These are phyloP conservation scores for Yamadazyma diospyri DNA, from an alignment of 1,139 yeast genomes.

Conservation along the genomic window DNA sequence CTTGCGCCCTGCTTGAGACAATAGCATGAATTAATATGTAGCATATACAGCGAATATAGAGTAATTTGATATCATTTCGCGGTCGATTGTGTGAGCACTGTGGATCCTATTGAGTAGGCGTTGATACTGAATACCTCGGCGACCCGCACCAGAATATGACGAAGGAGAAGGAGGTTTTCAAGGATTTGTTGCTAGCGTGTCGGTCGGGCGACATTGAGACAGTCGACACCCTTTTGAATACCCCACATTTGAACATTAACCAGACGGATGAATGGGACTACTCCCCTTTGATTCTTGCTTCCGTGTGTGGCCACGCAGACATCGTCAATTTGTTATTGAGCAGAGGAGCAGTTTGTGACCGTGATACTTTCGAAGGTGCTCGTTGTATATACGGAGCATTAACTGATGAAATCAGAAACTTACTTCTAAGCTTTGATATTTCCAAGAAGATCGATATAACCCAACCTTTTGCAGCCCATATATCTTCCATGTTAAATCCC, in stretches of 20 bases:
- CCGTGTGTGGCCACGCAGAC: conserved; percentile 68
- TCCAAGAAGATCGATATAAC: conserved; percentile 63
- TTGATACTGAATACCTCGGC: too few species aligned
- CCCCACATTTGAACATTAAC: conserved; percentile 57
- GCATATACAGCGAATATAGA: too few species aligned
- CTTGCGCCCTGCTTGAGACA: neutral
- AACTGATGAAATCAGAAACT: conserved; percentile 58
- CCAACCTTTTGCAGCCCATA: conserved; percentile 75
- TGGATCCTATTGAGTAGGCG: too few species aligned
- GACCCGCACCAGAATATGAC: too few species aligned
- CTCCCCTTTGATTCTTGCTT: conserved; percentile 69
- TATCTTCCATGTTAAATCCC: conserved; percentile 47
- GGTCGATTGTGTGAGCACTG: too few species aligned
- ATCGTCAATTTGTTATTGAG: conserved; percentile 55
- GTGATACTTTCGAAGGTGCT: conserved; percentile 79
- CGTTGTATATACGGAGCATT: conserved; percentile 78
- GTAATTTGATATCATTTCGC: too few species aligned
- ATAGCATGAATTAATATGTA: too few species aligned
- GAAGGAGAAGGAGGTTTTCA: conserved; percentile 20
- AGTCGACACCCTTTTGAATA: conserved; percentile 52
- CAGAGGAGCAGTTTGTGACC: conserved; percentile 73
- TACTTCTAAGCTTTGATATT: conserved; percentile 59
- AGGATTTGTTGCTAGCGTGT: conserved; percentile 61
- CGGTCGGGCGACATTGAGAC: conserved; percentile 63
- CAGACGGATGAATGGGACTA: conserved; percentile 70